Conservation (phyloP, 2,329 filamentous ascomycete species). For the Trichophaea hybrida region DNA sequence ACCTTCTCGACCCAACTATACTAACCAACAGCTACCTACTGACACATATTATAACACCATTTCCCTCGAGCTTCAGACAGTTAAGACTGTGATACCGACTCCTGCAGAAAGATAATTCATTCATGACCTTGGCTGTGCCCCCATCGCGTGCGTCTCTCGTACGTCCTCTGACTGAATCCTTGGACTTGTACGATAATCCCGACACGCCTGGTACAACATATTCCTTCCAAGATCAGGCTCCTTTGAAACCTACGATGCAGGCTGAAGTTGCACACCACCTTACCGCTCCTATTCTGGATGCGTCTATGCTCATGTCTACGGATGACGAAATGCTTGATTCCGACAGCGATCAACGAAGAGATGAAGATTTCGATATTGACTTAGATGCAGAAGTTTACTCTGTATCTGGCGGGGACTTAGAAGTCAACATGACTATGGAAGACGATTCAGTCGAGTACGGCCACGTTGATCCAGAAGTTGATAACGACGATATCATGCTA, state of each 20-base stretch:
- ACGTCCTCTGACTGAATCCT: not conserved
- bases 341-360: constrained; percentile 18
- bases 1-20: too few relatives aligned
- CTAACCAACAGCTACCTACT: too few relatives aligned
- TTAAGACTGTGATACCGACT: too few relatives aligned
- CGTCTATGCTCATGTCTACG: constrained; percentile 6
- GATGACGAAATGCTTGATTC: constrained; percentile 23
- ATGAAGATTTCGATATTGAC: constrained; percentile 20
- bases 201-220: constrained; percentile 19
- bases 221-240: constrained; percentile 16
- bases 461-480: constrained; percentile 11
- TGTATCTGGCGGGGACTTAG: constrained; percentile 9
- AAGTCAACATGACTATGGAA: constrained; percentile 15
- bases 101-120: not conserved
- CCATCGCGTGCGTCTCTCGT: not conserved
- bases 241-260: constrained; percentile 12
- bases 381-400: constrained; percentile 18
- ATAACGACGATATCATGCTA: constrained; percentile 22
- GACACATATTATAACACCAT: too few relatives aligned
- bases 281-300: constrained; percentile 10
- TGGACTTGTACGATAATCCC: constrained; percentile 11
- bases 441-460: constrained; percentile 13
- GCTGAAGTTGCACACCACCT: constrained; percentile 10
- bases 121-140: constrained; percentile 1
- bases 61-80: too few relatives aligned